Conservation (phyloP, 331 rosid genomes). For the Stylosanthes scabra region DNA sequence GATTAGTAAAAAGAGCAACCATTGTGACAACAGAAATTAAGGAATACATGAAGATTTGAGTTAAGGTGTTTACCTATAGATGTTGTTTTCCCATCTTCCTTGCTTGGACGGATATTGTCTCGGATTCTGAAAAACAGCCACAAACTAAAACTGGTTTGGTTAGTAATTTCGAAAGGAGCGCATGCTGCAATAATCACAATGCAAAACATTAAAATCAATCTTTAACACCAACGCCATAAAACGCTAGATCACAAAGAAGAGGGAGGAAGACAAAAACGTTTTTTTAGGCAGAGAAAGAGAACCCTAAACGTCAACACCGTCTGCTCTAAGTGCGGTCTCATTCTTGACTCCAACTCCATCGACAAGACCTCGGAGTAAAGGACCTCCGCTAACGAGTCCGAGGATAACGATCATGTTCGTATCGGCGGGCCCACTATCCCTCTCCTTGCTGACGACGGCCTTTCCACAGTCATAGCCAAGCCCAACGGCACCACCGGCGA, state of each 20-base stretch:
- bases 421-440: slow-evolving; percentile 95
- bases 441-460: slow-evolving; percentile 80
- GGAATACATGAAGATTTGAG: no score
- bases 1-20: no score
- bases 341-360: slow-evolving; percentile 91
- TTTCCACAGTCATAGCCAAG: slow-evolving; percentile 91
- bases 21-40: no score
- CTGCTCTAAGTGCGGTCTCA: slow-evolving; percentile 94
- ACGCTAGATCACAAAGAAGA: background rate
- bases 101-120: no score
- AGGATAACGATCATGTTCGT: slow-evolving; percentile 94
- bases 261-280: background rate
- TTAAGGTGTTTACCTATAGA: no score
- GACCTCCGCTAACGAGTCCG: slow-evolving; percentile 90
- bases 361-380: slow-evolving; percentile 98
- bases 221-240: no score
- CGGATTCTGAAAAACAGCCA: no score
- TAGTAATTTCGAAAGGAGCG: no score
- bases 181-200: no score
- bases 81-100: no score
- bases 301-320: slow-evolving; percentile 41
- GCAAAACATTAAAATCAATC: no score
- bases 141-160: no score
- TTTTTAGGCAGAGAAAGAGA: background rate
- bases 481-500: slow-evolving; percentile 84